A percentile compares a stretch with the other conserved stretches of the same genome.
These are phyloP conservation scores for Fraxinus anomala DNA, from an alignment of 257 asterid genomes.

Conservation along the genomic window DNA sequence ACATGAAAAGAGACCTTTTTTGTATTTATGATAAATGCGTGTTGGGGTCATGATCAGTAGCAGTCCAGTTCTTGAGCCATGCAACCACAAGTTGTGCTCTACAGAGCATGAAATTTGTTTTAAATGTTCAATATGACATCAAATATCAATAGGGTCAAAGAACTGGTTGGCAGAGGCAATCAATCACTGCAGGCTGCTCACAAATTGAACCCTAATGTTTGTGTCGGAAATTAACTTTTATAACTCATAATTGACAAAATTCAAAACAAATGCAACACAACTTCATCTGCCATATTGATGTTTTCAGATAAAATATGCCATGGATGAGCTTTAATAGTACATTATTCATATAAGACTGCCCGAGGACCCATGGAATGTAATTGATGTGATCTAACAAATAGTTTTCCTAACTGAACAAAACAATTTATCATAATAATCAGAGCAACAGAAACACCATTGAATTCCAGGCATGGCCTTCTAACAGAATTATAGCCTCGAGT, in stretches of 20 bases:
- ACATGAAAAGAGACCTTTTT: background rate
- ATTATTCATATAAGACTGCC: background rate
- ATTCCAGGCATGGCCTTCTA: background rate
- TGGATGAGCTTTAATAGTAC: background rate
- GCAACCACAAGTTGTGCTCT: background rate
- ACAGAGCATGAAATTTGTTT: background rate
- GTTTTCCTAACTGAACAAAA: background rate
- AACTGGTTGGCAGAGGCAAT: constrained; percentile 3
- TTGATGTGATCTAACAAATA: background rate
- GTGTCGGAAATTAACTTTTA: background rate
- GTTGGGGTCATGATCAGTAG: background rate
- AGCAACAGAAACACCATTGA: background rate
- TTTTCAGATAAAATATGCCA: background rate
- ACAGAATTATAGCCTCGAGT: background rate
- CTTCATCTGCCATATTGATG: background rate
- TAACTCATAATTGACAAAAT: background rate
- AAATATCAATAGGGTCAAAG: background rate
- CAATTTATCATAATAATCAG: background rate
- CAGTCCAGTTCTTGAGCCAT: background rate
- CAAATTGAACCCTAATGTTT: background rate
- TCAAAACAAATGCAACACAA: background rate
- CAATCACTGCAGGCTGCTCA: background rate
- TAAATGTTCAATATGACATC: background rate
- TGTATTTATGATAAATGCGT: background rate
- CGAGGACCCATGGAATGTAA: background rate